phyloP scores from a whole-genome alignment of 1,284 basidiomycete species.

The Earliella scabrosa region DNA sequence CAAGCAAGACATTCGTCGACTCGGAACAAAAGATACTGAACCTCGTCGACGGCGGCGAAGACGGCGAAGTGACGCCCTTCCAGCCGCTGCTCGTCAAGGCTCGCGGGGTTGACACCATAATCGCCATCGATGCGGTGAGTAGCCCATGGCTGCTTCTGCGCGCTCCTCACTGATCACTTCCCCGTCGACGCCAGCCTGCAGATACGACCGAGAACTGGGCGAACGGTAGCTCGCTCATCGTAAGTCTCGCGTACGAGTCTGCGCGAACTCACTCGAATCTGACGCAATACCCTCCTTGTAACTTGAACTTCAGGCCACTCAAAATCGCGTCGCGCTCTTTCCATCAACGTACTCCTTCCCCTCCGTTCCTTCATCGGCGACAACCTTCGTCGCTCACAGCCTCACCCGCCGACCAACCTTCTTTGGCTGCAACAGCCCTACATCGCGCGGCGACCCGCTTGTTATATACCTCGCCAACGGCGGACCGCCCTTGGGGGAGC shows the following conservation, averaged over 20 bases:
- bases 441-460: conserved; percentile 30
- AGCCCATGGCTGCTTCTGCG: background rate
- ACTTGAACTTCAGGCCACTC: too few species aligned
- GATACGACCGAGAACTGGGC: conserved; percentile 40
- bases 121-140: conserved; percentile 24
- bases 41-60: conserved; percentile 36
- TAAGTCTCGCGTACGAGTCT: conserved; percentile 29
- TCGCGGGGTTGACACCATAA: conserved; percentile 23
- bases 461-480: conserved; percentile 43
- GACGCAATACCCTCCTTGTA: too few species aligned
- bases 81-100: conserved; percentile 25
- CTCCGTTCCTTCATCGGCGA: conserved; percentile 37
- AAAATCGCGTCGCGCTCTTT: conserved; percentile 42
- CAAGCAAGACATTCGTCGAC: conserved; percentile 41
- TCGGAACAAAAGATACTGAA: conserved; percentile 37
- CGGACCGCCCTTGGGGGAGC: conserved; percentile 44
- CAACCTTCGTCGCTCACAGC: conserved; percentile 38
- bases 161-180: background rate
- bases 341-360: conserved; percentile 46
- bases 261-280: conserved; percentile 1
- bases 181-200: conserved; percentile 31
- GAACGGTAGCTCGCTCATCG: conserved; percentile 45
- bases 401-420: conserved; percentile 46
- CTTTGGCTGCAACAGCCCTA: conserved; percentile 43
- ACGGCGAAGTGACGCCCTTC: conserved; percentile 22